Base-by-base conservation (phyloP, 768 basidiomycete species). In the Suillus hirtellus region DNA sequence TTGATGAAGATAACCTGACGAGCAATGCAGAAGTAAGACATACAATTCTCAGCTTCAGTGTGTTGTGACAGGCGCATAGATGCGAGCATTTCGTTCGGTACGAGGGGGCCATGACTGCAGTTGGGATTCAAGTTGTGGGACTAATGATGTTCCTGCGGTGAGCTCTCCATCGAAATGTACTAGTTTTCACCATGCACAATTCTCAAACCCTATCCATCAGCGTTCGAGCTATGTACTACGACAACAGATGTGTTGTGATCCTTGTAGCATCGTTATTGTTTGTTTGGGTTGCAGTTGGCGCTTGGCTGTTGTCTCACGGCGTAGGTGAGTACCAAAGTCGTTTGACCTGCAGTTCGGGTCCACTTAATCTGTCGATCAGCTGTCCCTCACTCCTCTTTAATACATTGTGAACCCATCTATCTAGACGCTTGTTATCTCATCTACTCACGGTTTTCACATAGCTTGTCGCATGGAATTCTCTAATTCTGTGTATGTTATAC, bases 271-370 rank as follows among this genome's bases (percentile, higher is more conserved):
- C 61, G 1, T 56, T 88, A 7, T 79, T 85, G 46, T 8, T 80
- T 11, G 60, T 79, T 34, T 81, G 84, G 72, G 75, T 82, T 15
- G 72, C 68, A 2, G 69, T 84, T 64, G 84, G 84, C 62, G 76
- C 78, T 1, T 88, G 82, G 82, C 72, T 89, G n/a, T 75, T 89
- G 21, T 77, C 78, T 31, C 67, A 73, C n/a, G 85, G 80, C 0
- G 66, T 79, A 75, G 76, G 88, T 88, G 63, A 12, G 84, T 71
- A 21, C 31, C n/a, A 9, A 40, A 58, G 15, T 40, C 4, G 2
- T 46, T 50, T 52, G 35, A 34, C 42, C 60, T 27, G 21, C 52
- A 5, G 43, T 58, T 58, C 10, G 10, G 34, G 35, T 59, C 61
- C 55, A 50, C 63, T 38, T 37, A 4, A 66, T 46, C 55, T 21